These are phyloP conservation scores for Peronospora destructor DNA, from an alignment of 352 stramenopile genomes.

Conservation along the genomic window DNA sequence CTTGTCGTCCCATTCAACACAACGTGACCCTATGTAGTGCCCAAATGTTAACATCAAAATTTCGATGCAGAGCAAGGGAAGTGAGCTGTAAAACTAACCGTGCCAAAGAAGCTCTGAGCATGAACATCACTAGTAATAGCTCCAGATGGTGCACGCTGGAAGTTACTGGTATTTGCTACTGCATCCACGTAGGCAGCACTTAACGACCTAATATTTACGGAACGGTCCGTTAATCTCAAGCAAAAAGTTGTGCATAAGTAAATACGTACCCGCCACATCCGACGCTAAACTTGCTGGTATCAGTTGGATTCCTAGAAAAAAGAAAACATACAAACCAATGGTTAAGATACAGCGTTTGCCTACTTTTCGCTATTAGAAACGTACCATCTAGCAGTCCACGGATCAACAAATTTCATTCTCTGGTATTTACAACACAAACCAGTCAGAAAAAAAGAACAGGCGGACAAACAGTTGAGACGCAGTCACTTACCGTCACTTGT, in stretches of 20 bases:
- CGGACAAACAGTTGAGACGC: background rate
- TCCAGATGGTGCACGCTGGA: constrained; percentile 23
- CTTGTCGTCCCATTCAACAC: constrained; percentile 46
- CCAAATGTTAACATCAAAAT: background rate
- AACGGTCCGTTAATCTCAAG: background rate
- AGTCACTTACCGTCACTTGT: constrained; percentile 9
- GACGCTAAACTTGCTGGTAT: constrained; percentile 26
- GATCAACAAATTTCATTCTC: constrained; percentile 23
- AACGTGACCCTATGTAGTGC: constrained; percentile 25
- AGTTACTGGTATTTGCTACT: constrained; percentile 1
- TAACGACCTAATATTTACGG: constrained; percentile 1
- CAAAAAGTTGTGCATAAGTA: background rate
- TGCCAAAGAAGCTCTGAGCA: constrained; percentile 35
- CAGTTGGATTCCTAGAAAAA: constrained; percentile 17
- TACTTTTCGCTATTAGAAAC: background rate
- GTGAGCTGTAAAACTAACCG: constrained; percentile 15
- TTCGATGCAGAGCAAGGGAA: background rate
- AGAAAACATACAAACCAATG: constrained; percentile 1
- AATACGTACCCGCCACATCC: constrained; percentile 25
- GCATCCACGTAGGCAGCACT: constrained; percentile 24
- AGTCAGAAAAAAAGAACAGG: background rate
- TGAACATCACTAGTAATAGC: constrained; percentile 34
- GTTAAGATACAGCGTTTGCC: background rate
- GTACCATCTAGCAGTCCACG: constrained; percentile 31
- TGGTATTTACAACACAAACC: constrained; percentile 2